Base-by-base conservation (phyloP, 345 rosid genomes). In the Lagerstroemia speciosa region DNA sequence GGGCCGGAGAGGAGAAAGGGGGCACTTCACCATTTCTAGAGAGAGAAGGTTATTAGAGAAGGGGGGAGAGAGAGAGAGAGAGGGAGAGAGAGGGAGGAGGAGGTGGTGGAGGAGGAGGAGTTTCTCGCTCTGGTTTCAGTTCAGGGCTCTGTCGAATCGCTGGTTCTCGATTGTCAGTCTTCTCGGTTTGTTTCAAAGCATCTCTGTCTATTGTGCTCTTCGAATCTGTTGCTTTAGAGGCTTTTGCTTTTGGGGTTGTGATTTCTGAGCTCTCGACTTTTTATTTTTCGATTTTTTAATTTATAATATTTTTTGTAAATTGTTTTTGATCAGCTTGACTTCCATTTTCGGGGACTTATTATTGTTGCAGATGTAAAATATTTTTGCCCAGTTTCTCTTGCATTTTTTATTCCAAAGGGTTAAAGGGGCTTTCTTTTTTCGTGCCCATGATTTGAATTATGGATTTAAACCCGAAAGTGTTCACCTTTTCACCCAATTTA, bases 391-490 rank as follows among this genome's bases (percentile, higher is more conserved):
- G 58, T 71, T 75, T 62, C 64, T 62, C 64, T 76, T 64, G 69
- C 64, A 61, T 78, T 69, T 78, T 68, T 30, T 65, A 69, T 74
- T 77, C 70, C 68, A 69, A 37, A 73, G 74, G 67, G 62, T 70
- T 78, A 70, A 81, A 87, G 86, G 80, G 78, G 74, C 75, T 73
- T 77, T 79, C 29, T 74, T 65, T 48, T 70, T 62, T 71, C 60
- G 11, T 53, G 60, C 60, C 60, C 60, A 53, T 26, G 60, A 53
- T 53, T 53, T 53, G 60, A 53, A 53, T 53, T 53, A 22, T 8
- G 60, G 60, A 53, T 53, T 53, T 3, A 53, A 50, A n/a, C 60
- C 60, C 30, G 60, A 53, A 53, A 53, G 31, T 76, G 69, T 72
- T 79, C 79, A 80, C 79, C 48, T 53, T 70, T 38, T 69, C 62